phyloP scores from a whole-genome alignment of 2,329 filamentous ascomycete genomes.

The Colletotrichum lentis region DNA sequence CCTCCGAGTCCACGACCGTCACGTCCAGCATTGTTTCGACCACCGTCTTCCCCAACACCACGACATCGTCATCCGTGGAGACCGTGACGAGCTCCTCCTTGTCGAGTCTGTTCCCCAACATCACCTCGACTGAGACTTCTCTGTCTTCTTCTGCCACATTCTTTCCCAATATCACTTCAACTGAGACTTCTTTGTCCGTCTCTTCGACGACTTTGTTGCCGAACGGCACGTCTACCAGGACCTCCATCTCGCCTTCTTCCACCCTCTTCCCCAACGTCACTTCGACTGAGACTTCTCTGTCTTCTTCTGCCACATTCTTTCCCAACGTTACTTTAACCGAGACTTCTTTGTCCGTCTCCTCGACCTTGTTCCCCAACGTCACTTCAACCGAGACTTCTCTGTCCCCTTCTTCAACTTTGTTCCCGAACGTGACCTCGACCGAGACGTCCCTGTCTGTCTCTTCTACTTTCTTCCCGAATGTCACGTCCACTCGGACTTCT shows the following conservation, averaged over 20 bases:
- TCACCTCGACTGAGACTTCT: background rate
- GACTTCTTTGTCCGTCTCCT: background rate
- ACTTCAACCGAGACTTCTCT: background rate
- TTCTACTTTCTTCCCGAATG: conserved; percentile 23
- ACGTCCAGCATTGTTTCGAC: background rate
- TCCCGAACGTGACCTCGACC: conserved; percentile 13
- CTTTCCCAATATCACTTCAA: conserved; percentile 14
- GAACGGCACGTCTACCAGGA: background rate
- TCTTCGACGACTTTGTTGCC: conserved; percentile 25
- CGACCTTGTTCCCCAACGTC: conserved; percentile 14
- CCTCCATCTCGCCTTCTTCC: background rate
- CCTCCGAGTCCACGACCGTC: background rate
- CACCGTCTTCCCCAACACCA: conserved; percentile 8
- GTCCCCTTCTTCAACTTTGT: background rate
- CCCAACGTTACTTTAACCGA: conserved; percentile 1
- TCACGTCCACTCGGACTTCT: background rate
- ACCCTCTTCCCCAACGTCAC: conserved; percentile 18
- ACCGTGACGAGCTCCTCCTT: background rate
- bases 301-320: conserved; percentile 3
- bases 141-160: conserved; percentile 1
- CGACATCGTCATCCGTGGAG: background rate
- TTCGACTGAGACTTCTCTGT: background rate
- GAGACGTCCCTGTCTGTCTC: background rate
- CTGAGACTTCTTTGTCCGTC: background rate
- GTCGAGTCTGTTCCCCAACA: conserved; percentile 7